Percentiles rank a stretch among this genome's conserved stretches.
Evolutionary conservation across 2,329 filamentous ascomycete genomes (phyloP).

Genomic region (Microsporum ferrugineum): DNA sequence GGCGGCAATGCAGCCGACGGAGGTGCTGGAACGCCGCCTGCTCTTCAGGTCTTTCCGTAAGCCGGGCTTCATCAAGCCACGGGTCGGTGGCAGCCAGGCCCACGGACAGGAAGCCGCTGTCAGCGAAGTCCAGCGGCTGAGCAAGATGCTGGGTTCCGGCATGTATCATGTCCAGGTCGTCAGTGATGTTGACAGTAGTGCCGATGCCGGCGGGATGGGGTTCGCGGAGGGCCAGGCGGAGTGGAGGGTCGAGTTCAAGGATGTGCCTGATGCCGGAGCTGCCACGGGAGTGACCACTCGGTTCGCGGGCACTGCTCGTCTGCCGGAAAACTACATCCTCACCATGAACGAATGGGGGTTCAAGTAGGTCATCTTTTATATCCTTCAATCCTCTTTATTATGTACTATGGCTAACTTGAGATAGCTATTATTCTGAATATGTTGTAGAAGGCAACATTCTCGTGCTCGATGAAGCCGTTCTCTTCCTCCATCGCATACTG

Average conservation of each 20-base stretch:
- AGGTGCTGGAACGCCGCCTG: conserved; percentile 44
- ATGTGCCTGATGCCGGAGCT: conserved; percentile 42
- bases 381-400: not conserved
- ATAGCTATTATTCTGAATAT: conserved; percentile 47
- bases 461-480: conserved; percentile 45
- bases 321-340: conserved; percentile 40
- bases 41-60: conserved; percentile 47
- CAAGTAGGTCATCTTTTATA: conserved; percentile 31
- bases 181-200: conserved; percentile 32
- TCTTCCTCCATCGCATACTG: conserved; percentile 46
- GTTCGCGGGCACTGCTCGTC: conserved; percentile 38
- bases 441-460: conserved; percentile 47
- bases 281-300: conserved; percentile 44
- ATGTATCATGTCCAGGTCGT: conserved; percentile 46
- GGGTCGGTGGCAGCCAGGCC: conserved; percentile 35
- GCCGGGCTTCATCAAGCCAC: conserved; percentile 30
- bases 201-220: conserved; percentile 26
- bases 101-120: conserved; percentile 36
- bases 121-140: conserved; percentile 34
- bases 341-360: conserved; percentile 45
- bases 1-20: conserved; percentile 49
- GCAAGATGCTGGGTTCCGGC: conserved; percentile 39
- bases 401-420: not conserved
- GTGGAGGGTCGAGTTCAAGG: conserved; percentile 39
- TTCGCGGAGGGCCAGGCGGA: conserved; percentile 19